Evolutionary conservation across 495 filamentous ascomycete species (phyloP), one percentile per base, ranked within the genome.

Genomic region (Penicillium canariense): DNA sequence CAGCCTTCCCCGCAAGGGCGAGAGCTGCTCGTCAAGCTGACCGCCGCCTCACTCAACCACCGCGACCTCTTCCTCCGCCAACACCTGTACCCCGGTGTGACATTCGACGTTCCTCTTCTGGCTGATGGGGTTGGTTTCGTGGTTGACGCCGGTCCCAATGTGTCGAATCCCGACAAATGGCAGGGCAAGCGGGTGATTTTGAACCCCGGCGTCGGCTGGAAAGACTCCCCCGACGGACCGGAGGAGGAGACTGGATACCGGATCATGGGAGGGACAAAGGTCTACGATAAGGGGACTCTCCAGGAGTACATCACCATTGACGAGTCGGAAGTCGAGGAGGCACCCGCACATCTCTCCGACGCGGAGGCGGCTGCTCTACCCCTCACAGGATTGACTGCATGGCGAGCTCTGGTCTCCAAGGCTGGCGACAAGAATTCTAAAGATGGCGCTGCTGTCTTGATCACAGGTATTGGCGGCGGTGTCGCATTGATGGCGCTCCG

Each of bases 41-140:
- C 79, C 28, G 87, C 90, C 38, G 87, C 86, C 8, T 84, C 91
- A 14, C 84, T 96, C 49, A 97, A 96, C 74, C 92, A 96, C 75
- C 87, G 90, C 49, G 91, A 96, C 69, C 80, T 92, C 61, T 96
- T 96, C 78, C 86, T 94, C 69, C 89, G 91, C 50, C 90, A 93
- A 65, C 86, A 91, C 62, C 83, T 96, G 10, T 97, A 97, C 77
- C 92, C 92, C 1, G 84, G 81, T 46, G 83, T 87, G 53, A 84
- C 88, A 14, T 96, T 95, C 68, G 74, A 81, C 45, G 69, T 81
- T 26, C 90, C 92, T 0, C 72, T 96, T 23, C 77, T 93, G 25
- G 81, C 90, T 34, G 92, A 97, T 66, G 92, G 89, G 25, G 82
- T 77, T 54, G 92, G 90, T 25, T 67, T 77, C 30, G 88, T 96